Evolutionary conservation across 768 basidiomycete genomes (phyloP).

Genomic region (Tylopilus balloui): DNA sequence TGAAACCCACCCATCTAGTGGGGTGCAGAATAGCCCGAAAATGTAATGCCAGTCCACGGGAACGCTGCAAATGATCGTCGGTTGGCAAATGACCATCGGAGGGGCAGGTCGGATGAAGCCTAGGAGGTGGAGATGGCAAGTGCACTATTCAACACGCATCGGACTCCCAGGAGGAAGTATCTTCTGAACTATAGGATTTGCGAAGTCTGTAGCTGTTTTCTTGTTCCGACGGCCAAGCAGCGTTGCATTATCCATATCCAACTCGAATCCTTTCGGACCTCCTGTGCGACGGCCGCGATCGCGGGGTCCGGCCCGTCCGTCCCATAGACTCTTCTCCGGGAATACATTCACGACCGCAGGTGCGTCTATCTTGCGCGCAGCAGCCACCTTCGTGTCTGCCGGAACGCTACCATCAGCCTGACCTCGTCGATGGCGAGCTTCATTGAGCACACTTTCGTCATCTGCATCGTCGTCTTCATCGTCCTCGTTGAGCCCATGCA

Average conservation of each 20-base stretch:
- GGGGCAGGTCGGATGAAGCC: neutral
- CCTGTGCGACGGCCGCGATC: slow-evolving; percentile 44
- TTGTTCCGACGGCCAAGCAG: slow-evolving; percentile 70
- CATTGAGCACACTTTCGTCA: slow-evolving; percentile 46
- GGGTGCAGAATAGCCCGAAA: neutral
- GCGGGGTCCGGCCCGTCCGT: slow-evolving; percentile 68
- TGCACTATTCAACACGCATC: slow-evolving; percentile 27
- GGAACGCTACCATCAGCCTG: slow-evolving; percentile 20
- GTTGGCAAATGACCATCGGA: neutral
- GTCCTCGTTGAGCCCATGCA: slow-evolving; percentile 88
- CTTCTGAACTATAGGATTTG: slow-evolving; percentile 34
- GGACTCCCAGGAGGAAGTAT: slow-evolving; percentile 28
- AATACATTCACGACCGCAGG: slow-evolving; percentile 12
- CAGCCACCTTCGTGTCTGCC: slow-evolving; percentile 8
- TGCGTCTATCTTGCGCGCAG: slow-evolving; percentile 8
- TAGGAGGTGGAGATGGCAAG: neutral
- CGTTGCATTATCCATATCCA: slow-evolving; percentile 84
- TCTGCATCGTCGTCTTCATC: slow-evolving; percentile 67
- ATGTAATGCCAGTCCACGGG: neutral
- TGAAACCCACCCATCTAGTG: slow-evolving; percentile 1
- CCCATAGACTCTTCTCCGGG: slow-evolving; percentile 36
- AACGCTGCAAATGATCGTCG: neutral
- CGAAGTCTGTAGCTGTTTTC: slow-evolving; percentile 28
- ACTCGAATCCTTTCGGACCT: slow-evolving; percentile 56
- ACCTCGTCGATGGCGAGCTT: slow-evolving; percentile 40